phyloP scores from a whole-genome alignment of 352 stramenopile species.

The Pythium periplocum region DNA sequence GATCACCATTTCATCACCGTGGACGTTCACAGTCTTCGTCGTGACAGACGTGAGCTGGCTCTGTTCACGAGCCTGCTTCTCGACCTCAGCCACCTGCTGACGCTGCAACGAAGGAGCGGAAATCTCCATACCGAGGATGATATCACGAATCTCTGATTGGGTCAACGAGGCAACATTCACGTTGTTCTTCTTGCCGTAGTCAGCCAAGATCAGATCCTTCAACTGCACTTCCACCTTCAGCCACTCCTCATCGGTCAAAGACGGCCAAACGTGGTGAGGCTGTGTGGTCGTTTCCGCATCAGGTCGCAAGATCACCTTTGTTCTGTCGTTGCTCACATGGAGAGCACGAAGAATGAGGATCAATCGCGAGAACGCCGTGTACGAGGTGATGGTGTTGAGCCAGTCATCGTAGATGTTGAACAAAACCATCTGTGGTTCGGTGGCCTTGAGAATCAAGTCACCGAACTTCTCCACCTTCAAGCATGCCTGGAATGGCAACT shows the following conservation, averaged over 20 bases:
- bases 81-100: conserved; percentile 99
- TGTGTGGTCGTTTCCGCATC: conserved; percentile 99
- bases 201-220: conserved; percentile 99
- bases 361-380: conserved; percentile 99
- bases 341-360: conserved; percentile 99
- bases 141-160: conserved; percentile 99
- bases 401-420: conserved; percentile 99
- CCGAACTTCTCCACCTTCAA: conserved; percentile 99
- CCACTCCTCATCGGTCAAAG: conserved; percentile 99
- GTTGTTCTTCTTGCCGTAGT: conserved; percentile 99
- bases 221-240: conserved; percentile 99
- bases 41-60: conserved; percentile 98
- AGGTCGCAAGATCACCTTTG: conserved; percentile 96
- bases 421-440: conserved; percentile 99
- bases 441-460: conserved; percentile 99
- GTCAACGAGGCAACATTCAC: conserved; percentile 99
- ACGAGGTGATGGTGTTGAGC: conserved; percentile 99
- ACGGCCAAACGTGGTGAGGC: conserved; percentile 99
- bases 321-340: conserved; percentile 95
- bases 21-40: conserved; percentile 99
- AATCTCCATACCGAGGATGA: conserved; percentile 99
- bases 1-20: conserved; percentile 99
- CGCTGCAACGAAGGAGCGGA: conserved; percentile 97
- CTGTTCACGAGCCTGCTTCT: conserved; percentile 98
- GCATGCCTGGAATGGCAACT: conserved; percentile 99